Evolutionary conservation across 2,329 filamentous ascomycete species (phyloP).

Genomic region (Emergomyces pasteurianus): DNA sequence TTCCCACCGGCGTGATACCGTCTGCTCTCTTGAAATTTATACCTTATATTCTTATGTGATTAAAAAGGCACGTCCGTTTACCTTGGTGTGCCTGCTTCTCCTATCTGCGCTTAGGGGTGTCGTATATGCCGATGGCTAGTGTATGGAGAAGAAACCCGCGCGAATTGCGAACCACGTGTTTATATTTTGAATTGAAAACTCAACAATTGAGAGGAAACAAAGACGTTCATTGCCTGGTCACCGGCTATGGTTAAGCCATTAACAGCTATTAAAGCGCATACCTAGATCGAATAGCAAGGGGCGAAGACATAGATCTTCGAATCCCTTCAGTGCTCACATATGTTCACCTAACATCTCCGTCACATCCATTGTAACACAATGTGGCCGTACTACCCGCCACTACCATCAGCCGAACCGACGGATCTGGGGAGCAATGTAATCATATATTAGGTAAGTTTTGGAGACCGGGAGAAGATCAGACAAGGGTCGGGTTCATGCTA

Average conservation of each 20-base stretch:
- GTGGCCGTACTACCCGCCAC: no score
- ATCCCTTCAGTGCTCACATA: neutral
- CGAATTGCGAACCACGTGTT: neutral
- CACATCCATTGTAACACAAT: neutral
- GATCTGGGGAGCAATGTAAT: no score
- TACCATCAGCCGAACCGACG: no score
- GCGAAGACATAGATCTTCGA: neutral
- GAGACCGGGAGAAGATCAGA: no score
- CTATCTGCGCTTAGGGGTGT: neutral
- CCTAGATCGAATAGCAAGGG: neutral
- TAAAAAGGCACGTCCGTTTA: neutral
- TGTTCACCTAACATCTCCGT: neutral
- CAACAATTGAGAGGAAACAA: neutral
- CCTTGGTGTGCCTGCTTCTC: neutral
- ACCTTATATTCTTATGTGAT: neutral
- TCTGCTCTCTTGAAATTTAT: neutral
- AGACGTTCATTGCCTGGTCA: neutral
- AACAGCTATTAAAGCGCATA: neutral
- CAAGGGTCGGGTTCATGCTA: no score
- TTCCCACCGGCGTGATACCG: neutral
- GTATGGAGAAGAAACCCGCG: neutral
- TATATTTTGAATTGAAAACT: neutral
- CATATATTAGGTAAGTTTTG: no score
- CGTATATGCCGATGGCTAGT: neutral
- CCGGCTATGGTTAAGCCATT: neutral